Percentiles rank a stretch among this genome's conserved stretches.
phyloP scores from a whole-genome alignment of 2,329 filamentous ascomycete species.

The Xylariaceae sp. region DNA sequence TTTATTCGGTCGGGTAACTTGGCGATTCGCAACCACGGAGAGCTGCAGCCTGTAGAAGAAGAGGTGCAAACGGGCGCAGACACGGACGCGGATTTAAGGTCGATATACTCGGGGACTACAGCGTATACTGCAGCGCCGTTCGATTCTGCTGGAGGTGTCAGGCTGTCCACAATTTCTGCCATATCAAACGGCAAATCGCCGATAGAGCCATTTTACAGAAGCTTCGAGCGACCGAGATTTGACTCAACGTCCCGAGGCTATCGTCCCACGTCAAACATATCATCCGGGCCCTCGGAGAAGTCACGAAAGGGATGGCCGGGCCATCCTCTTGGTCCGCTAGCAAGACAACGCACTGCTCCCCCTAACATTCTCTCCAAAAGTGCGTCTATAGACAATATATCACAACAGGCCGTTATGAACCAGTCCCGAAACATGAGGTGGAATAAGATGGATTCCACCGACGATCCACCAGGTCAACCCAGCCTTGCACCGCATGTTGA shows the following conservation, averaged over 20 bases:
- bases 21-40: constrained; percentile 37
- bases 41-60: constrained; percentile 16
- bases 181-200: constrained; percentile 20
- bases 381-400: constrained; percentile 35
- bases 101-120: constrained; percentile 36
- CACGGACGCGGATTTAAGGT: constrained; percentile 30
- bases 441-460: constrained; percentile 40
- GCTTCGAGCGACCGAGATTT: constrained; percentile 8
- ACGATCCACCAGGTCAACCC: constrained; percentile 46
- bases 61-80: constrained; percentile 24
- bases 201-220: constrained; percentile 24
- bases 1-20: constrained; percentile 63
- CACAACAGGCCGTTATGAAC: constrained; percentile 49
- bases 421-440: constrained; percentile 46
- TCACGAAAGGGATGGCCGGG: constrained; percentile 4
- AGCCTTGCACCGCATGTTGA: constrained; percentile 53
- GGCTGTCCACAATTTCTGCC: constrained; percentile 23
- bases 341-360: constrained; percentile 24
- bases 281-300: constrained; percentile 2
- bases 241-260: constrained; percentile 7
- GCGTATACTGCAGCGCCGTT: constrained; percentile 25
- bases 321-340: constrained; percentile 5
- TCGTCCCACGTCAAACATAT: constrained; percentile 3
- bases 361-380: constrained; percentile 17
- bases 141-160: constrained; percentile 14